A percentile compares a stretch with the other conserved stretches of the same genome.
phyloP scores from a whole-genome alignment of 2,329 filamentous ascomycete species.

The Penicillium rolfsii region DNA sequence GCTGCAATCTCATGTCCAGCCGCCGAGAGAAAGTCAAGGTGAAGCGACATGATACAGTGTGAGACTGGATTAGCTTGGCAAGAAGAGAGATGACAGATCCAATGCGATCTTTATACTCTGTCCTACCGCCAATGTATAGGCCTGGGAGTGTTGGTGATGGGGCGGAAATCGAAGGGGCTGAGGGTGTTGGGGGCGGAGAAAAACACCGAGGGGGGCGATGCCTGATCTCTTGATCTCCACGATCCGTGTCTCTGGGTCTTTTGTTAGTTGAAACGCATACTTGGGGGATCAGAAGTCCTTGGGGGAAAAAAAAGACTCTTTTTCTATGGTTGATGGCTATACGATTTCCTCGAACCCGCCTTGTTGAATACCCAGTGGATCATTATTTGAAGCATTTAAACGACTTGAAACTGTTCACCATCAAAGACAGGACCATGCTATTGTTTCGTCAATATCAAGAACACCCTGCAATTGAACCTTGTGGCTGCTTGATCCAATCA shows the following conservation, averaged over 20 bases:
- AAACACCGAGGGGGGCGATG: not conserved
- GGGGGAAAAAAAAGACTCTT: too few species aligned
- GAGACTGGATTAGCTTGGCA: not conserved
- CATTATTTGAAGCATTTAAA: not conserved
- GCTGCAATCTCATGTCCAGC: not conserved
- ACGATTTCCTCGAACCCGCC: too few species aligned
- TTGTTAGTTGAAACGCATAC: not conserved
- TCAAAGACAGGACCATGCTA: not conserved
- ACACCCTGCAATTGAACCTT: not conserved
- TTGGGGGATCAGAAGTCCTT: too few species aligned
- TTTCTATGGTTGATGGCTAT: too few species aligned
- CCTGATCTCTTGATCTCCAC: not conserved
- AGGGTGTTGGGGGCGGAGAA: not conserved
- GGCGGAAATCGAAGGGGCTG: not conserved
- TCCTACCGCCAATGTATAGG: not conserved
- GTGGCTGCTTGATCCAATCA: not conserved
- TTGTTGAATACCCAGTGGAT: too few species aligned
- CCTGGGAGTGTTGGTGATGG: not conserved
- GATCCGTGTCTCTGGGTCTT: not conserved
- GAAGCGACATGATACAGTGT: not conserved
- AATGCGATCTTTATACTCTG: not conserved
- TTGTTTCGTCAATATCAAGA: not conserved
- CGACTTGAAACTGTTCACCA: not conserved
- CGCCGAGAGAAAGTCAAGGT: not conserved
- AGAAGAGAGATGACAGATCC: not conserved